A percentile compares a stretch with the other conserved stretches of the same genome.
phyloP scores from a whole-genome alignment of 208 protist species.

The Wallacemonas sp. region DNA sequence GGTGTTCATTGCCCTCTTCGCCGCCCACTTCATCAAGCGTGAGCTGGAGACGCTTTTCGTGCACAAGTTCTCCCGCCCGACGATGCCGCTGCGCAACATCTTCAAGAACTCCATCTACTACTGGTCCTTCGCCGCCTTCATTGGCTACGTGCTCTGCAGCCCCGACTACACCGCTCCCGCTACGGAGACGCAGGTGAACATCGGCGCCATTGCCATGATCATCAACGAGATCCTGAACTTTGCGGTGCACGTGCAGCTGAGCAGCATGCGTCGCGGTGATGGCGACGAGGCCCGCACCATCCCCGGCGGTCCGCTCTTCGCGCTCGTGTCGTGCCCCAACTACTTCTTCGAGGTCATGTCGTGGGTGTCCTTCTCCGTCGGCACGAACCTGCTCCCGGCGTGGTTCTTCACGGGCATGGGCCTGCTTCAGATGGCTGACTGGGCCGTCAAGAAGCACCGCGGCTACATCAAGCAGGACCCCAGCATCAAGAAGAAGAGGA shows the following conservation, averaged over 20 bases:
- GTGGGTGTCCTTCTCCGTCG: constrained; percentile 92
- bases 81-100: constrained; percentile 95
- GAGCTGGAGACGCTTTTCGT: constrained; percentile 95
- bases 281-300: constrained; percentile 73
- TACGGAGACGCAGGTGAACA: constrained; percentile 38
- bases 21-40: constrained; percentile 93
- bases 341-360: constrained; percentile 95
- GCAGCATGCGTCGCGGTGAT: constrained; percentile 80
- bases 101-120: constrained; percentile 97
- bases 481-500: constrained; percentile 65
- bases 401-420: constrained; percentile 85
- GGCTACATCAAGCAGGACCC: constrained; percentile 82
- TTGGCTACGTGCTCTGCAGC: constrained; percentile 90
- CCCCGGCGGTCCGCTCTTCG: constrained; percentile 87
- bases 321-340: constrained; percentile 94
- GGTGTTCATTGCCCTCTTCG: constrained; percentile 83
- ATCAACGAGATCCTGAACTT: constrained; percentile 92
- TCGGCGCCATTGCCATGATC: constrained; percentile 53
- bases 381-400: constrained; percentile 78
- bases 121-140: constrained; percentile 91
- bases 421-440: constrained; percentile 84
- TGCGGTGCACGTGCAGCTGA: constrained; percentile 87
- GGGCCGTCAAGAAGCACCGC: constrained; percentile 88
- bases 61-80: constrained; percentile 93
- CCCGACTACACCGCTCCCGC: constrained; percentile 82